phyloP scores from a whole-genome alignment of 176 grass and related monocot genomes.

The Chrysopogon serrulatus region DNA sequence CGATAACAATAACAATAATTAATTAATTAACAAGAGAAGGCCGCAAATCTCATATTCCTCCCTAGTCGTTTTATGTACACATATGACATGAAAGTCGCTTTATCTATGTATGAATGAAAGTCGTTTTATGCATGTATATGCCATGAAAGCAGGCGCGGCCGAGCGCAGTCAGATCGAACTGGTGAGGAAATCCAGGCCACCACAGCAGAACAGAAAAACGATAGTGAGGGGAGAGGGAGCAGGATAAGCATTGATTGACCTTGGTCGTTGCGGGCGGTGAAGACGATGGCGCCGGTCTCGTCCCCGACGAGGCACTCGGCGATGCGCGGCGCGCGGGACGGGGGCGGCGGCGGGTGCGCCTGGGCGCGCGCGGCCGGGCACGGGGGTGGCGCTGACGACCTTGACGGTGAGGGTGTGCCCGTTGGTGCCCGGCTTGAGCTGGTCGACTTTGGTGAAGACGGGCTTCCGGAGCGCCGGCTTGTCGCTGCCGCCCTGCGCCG shows the following conservation, averaged over 20 bases:
- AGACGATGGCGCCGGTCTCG: constrained; percentile 75
- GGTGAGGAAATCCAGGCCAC: background rate
- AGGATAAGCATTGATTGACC: constrained; percentile 8
- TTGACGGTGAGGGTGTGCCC: constrained; percentile 57
- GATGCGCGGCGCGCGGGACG: constrained; percentile 54
- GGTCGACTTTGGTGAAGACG: constrained; percentile 84
- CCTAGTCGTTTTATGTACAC: background rate
- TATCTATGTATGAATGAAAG: background rate
- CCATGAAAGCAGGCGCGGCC: background rate
- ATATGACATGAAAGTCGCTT: too few relatives aligned
- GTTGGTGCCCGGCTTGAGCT: constrained; percentile 71
- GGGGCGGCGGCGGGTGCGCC: constrained; percentile 24
- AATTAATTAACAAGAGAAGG: background rate
- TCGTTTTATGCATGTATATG: background rate
- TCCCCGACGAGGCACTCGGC: constrained; percentile 89
- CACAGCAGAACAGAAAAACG: background rate
- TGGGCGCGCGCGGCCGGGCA: constrained; percentile 32
- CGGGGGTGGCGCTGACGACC: constrained; percentile 38
- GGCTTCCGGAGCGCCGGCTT: constrained; percentile 77
- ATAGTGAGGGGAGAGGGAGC: background rate
- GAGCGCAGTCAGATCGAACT: background rate
- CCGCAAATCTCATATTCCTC: background rate
- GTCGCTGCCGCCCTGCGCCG: constrained; percentile 17
- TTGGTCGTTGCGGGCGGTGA: constrained; percentile 92
- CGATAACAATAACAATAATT: background rate